A percentile compares a stretch with the other conserved stretches of the same genome.
phyloP scores from a whole-genome alignment of 2,329 filamentous ascomycete species.

The Clarireedia sp. region DNA sequence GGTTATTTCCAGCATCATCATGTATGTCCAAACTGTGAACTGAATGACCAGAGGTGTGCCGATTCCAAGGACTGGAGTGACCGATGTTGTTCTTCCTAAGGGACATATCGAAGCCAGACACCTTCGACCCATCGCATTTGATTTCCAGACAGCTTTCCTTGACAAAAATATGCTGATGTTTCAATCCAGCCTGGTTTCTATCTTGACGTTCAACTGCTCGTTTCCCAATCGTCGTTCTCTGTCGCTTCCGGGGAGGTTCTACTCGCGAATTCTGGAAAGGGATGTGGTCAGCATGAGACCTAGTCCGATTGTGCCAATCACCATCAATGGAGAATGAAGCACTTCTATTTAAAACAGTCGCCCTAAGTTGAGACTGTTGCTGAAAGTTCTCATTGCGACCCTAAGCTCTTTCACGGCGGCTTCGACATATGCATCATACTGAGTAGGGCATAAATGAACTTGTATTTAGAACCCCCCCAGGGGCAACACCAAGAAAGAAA shows the following conservation, averaged over 20 bases:
- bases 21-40: conserved; percentile 15
- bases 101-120: not conserved
- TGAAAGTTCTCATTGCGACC: too few relatives aligned
- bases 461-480: too few relatives aligned
- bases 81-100: conserved; percentile 15
- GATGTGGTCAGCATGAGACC: not conserved
- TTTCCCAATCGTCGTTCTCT: conserved; percentile 11
- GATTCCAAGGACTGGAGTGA: conserved; percentile 16
- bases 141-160: conserved; percentile 21
- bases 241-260: conserved; percentile 22
- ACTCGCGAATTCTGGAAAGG: not conserved
- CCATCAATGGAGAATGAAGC: too few relatives aligned
- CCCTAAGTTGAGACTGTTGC: too few relatives aligned
- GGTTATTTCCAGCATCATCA: conserved; percentile 12
- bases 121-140: conserved; percentile 15
- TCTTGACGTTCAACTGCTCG: not conserved
- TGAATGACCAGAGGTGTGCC: conserved; percentile 6
- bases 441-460: too few relatives aligned
- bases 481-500: too few relatives aligned
- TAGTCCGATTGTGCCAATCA: too few relatives aligned
- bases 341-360: too few relatives aligned
- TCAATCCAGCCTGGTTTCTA: not conserved
- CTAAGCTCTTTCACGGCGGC: too few relatives aligned
- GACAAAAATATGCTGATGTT: conserved; percentile 21
- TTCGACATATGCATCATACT: too few relatives aligned